These are phyloP conservation scores for Cladosporium colombiae DNA, from an alignment of 2,329 filamentous ascomycete species.

Conservation along the genomic window DNA sequence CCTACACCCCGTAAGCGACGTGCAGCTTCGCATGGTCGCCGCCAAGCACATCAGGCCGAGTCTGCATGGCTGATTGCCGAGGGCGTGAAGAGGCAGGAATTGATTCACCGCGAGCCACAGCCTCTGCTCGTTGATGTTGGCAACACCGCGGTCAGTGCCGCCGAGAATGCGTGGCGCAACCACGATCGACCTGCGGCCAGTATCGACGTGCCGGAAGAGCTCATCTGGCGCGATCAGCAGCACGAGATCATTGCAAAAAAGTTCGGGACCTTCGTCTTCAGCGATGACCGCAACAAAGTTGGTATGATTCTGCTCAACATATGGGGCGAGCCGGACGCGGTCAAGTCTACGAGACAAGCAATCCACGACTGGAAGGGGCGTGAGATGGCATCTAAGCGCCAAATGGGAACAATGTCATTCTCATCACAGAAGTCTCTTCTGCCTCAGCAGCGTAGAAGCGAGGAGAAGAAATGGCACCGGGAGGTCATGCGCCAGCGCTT, in stretches of 20 bases:
- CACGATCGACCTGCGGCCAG: constrained; percentile 19
- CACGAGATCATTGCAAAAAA: constrained; percentile 26
- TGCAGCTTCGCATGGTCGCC: background rate
- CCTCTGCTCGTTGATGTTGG: constrained; percentile 15
- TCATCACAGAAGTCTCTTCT: constrained; percentile 29
- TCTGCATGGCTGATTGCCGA: constrained; percentile 1
- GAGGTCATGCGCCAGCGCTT: constrained; percentile 30
- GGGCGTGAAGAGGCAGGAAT: background rate
- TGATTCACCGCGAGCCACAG: background rate
- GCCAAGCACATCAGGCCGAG: background rate
- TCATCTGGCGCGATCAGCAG: constrained; percentile 22
- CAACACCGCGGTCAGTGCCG: constrained; percentile 26
- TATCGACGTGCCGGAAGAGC: constrained; percentile 27
- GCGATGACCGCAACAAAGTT: constrained; percentile 12
- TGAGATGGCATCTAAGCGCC: constrained; percentile 7
- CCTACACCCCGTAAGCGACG: background rate
- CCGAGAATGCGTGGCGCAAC: constrained; percentile 26
- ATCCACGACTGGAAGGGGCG: constrained; percentile 28
- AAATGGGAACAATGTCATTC: constrained; percentile 21
- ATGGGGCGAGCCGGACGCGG: constrained; percentile 30
- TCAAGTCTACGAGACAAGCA: constrained; percentile 22
- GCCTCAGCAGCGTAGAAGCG: constrained; percentile 23
- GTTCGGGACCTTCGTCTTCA: constrained; percentile 28
- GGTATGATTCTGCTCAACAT: constrained; percentile 27
- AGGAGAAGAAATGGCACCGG: constrained; percentile 30